These are phyloP conservation scores for Puccinia coronata DNA, from an alignment of 1,284 basidiomycete genomes.

Conservation along the genomic window DNA sequence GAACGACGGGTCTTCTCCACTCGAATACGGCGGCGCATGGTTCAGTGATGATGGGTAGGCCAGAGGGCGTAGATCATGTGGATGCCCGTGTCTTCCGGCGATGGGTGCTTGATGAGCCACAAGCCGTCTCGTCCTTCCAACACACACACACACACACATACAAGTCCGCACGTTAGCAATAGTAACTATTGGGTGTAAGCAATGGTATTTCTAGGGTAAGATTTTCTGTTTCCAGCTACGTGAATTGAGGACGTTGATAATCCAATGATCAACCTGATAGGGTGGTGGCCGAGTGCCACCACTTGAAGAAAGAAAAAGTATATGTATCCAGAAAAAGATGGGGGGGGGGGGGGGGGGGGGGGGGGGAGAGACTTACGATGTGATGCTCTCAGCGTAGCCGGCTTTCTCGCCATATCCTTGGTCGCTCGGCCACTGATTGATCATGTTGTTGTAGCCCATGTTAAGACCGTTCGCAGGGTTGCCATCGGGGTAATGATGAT, in stretches of 20 bases:
- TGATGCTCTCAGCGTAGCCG: conserved; percentile 36
- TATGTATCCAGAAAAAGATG: no score
- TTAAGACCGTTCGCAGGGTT: not conserved
- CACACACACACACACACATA: no score
- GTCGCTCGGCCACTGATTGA: conserved; percentile 37
- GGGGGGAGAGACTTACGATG: conserved; percentile 32
- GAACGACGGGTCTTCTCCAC: conserved; percentile 24
- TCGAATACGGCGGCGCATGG: conserved; percentile 35
- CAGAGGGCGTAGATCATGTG: not conserved
- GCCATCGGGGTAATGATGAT: conserved; percentile 20
- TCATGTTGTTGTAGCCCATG: not conserved
- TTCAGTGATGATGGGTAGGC: conserved; percentile 9
- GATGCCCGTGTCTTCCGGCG: not conserved
- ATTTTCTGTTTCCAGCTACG: not conserved
- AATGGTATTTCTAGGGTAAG: not conserved
- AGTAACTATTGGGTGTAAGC: not conserved
- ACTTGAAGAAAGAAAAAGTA: not conserved
- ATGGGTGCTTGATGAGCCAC: conserved; percentile 29
- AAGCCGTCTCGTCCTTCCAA: conserved; percentile 32
- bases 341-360: no score
- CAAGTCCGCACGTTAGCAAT: conserved; percentile 16
- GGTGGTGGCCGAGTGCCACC: not conserved
- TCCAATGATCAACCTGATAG: not conserved
- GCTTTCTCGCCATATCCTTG: conserved; percentile 38
- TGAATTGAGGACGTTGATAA: not conserved